Percentiles rank a stretch among this genome's conserved stretches.
Evolutionary conservation across 305 asterid species (phyloP).

Genomic region (Fraxinus paxiana): DNA sequence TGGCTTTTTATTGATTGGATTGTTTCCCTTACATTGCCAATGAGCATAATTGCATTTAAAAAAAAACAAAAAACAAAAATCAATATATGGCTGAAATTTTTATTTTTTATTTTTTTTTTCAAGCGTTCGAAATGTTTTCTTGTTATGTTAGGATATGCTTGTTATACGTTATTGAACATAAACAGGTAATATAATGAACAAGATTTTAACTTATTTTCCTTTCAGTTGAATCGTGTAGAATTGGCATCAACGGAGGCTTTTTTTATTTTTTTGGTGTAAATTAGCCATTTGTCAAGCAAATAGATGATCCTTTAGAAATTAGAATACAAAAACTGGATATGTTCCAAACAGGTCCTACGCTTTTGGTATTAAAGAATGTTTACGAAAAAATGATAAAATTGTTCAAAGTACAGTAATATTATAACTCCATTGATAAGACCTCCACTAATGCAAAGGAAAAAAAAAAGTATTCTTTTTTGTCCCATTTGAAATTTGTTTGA

Average conservation of each 20-base stretch:
- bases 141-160: too few species aligned
- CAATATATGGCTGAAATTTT: too few species aligned
- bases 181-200: too few species aligned
- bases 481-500: conserved; percentile 22
- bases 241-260: not conserved
- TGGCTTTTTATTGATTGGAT: not conserved
- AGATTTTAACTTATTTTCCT: too few species aligned
- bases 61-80: too few species aligned
- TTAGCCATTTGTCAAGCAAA: conserved; percentile 14
- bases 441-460: conserved; percentile 10
- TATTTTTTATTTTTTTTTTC: too few species aligned
- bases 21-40: not conserved
- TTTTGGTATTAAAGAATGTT: conserved; percentile 7
- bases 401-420: conserved; percentile 18
- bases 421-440: conserved; percentile 18
- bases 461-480: conserved; percentile 10
- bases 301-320: conserved; percentile 14
- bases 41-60: not conserved
- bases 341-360: conserved; percentile 27
- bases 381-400: not conserved
- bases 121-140: too few species aligned
- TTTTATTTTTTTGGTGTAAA: not conserved
- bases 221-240: not conserved
- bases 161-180: too few species aligned
- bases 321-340: not conserved